Evolutionary conservation across 2,329 filamentous ascomycete genomes (phyloP).

Genomic region (Fusarium marasasianum): DNA sequence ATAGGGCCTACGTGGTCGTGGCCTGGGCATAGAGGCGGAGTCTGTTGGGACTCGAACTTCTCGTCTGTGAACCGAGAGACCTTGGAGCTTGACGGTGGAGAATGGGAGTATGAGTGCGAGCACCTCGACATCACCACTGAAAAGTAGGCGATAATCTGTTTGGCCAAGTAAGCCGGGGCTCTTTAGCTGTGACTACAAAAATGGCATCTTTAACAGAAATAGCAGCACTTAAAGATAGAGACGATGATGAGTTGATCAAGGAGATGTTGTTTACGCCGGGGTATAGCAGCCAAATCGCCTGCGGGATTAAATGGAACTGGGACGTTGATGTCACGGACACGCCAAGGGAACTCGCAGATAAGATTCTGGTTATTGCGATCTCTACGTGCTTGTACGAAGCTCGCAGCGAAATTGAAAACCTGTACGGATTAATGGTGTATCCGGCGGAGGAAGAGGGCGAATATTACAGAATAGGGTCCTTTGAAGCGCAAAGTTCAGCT

Average conservation of each 20-base stretch:
- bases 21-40: no score
- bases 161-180: no score
- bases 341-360: background rate
- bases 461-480: background rate
- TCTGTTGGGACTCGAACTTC: no score
- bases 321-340: background rate
- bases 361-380: background rate
- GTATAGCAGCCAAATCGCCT: no score
- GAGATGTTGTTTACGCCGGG: background rate
- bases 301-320: background rate
- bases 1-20: no score
- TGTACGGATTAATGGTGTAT: background rate
- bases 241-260: fast-evolving
- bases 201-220: no score
- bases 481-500: background rate
- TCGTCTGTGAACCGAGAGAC: no score
- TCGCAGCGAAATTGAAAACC: fast-evolving
- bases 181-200: no score
- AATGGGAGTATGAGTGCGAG: no score
- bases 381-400: background rate
- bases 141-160: no score
- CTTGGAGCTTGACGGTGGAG: no score
- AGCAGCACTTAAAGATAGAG: fast-evolving
- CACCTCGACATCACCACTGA: no score
- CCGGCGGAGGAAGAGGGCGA: background rate